Percentiles rank a stretch among this genome's conserved stretches.
Evolutionary conservation across 2,329 filamentous ascomycete species (phyloP).

Genomic region (Alternaria sp.): DNA sequence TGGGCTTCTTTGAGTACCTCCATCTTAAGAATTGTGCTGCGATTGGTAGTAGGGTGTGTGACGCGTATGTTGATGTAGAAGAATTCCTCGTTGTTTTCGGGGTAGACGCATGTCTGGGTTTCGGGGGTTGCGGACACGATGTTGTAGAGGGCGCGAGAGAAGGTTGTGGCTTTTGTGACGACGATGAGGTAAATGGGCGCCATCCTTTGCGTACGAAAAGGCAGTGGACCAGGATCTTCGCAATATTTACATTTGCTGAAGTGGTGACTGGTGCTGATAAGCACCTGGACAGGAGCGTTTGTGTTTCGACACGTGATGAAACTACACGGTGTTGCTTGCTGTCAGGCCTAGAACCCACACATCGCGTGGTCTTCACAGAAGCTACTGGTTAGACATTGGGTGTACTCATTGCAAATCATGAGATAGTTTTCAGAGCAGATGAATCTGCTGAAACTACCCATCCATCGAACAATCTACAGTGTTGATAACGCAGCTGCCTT

Average conservation of each 20-base stretch:
- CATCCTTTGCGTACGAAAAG: background rate
- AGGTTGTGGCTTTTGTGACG: background rate
- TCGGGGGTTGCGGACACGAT: background rate
- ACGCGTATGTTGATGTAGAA: background rate
- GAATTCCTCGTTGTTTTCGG: background rate
- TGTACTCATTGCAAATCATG: background rate
- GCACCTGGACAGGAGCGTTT: background rate
- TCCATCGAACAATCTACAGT: background rate
- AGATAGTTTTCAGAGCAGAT: background rate
- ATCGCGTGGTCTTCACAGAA: background rate
- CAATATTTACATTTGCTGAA: background rate
- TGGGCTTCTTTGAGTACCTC: background rate
- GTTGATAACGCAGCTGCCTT: background rate
- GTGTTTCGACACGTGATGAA: background rate
- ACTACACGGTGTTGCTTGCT: background rate
- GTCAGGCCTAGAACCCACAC: background rate
- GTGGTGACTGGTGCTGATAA: background rate
- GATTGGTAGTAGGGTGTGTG: background rate
- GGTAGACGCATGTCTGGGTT: background rate
- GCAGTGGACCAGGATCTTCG: background rate
- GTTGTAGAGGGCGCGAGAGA: background rate
- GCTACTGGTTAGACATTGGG: background rate
- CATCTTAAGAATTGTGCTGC: background rate
- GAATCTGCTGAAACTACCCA: background rate
- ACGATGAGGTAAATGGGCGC: background rate